Base-by-base conservation (phyloP, 2,329 filamentous ascomycete genomes). In the Talaromyces sp. region DNA sequence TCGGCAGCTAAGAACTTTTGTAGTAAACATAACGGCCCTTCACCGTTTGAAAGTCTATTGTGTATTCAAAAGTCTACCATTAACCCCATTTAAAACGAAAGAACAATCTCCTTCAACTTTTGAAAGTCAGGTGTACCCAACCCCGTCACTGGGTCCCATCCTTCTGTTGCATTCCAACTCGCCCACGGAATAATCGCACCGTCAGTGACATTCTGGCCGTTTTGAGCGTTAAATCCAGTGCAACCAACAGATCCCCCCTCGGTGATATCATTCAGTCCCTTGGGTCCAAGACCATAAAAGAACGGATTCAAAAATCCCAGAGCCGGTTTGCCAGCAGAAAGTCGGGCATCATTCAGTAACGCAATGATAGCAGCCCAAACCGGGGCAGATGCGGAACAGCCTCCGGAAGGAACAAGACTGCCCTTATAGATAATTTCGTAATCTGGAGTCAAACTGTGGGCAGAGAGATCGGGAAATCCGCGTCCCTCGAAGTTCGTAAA, bases 301-400 rank as follows among this genome's bases (percentile, higher is more conserved):
- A 82, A 85, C 0, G 84, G 84, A 65, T 87, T 87, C 54, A 87
- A 62, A 73, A 84, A 86, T 0, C 85, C 85, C 46, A 86, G 72
- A 0, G 77, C 70, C 0, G 77, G 67, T 67, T 82, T 79, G 3
- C 81, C 81, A 5, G 71, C 73, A 0, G 77, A 71, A n/a, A 87
- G 70, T 35, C 84, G 75, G 0, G 81, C 83, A 65, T 88, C 85
- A 65, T 89, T 88, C 60, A 89, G 73, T 5, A 89, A 77, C 1
- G 82, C 77, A 41, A 89, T 74, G 54, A 89, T 77, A 9, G 79
- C 81, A 0, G 83, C 81, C 27, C 84, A 83, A 1, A 84, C 74
- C 0, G 88, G 88, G 0, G 82, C 73, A 0, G 85, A 80, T 35
- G 84, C 82, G 24, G 72, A 75, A 0, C 76, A 78, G 8, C 77